These are phyloP conservation scores for Aspergillus viridinutans DNA, from an alignment of 2,329 filamentous ascomycete genomes.

Conservation along the genomic window DNA sequence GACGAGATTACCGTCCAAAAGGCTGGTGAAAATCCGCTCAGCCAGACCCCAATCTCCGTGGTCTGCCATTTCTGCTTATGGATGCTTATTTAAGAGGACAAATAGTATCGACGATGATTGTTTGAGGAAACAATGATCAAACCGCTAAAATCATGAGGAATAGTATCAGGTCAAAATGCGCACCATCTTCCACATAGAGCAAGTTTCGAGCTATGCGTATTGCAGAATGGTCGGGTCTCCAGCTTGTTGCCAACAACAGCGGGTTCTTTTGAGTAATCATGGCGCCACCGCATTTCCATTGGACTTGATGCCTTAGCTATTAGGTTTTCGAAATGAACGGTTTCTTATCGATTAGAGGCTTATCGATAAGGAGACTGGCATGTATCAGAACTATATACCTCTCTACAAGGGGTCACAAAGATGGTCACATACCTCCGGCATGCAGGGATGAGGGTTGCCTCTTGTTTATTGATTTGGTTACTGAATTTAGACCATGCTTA, in stretches of 20 bases:
- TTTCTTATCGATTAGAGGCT: background rate
- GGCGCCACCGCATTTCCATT: background rate
- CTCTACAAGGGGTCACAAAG: background rate
- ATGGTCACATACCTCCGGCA: slow-evolving; percentile 3
- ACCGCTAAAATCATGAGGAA: background rate
- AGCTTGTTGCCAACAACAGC: background rate
- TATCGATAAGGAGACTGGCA: background rate
- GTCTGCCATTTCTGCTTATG: slow-evolving; percentile 21
- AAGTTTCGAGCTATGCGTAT: too few species aligned
- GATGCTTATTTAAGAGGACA: background rate
- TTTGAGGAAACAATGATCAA: background rate
- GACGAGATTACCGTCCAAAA: slow-evolving; percentile 41
- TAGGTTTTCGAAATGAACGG: background rate
- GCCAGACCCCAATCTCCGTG: slow-evolving; percentile 36
- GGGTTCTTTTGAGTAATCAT: background rate
- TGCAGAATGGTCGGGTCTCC: background rate
- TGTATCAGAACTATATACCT: background rate
- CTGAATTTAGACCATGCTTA: background rate
- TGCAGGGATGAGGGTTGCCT: slow-evolving; percentile 3
- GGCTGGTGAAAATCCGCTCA: slow-evolving; percentile 35
- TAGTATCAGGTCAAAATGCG: background rate
- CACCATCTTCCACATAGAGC: background rate
- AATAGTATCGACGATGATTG: background rate
- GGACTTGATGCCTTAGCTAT: background rate
- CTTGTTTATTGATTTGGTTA: background rate